Percentiles rank a stretch among this genome's conserved stretches.
Evolutionary conservation across 2,329 filamentous ascomycete species (phyloP).

Genomic region (Drechslerella dactyloides): DNA sequence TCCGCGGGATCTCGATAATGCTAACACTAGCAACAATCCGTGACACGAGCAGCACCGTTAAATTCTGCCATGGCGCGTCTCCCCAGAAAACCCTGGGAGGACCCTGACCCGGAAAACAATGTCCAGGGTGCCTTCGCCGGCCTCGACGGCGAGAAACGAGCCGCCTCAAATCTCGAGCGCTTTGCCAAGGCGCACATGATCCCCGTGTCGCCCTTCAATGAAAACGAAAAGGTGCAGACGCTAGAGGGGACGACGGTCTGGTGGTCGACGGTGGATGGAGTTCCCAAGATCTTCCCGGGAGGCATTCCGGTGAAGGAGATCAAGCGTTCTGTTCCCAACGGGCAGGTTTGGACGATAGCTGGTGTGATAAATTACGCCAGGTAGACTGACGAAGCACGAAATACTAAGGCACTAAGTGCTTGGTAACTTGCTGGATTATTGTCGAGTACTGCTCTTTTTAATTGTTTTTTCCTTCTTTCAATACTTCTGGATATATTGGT

Average conservation of each 20-base stretch:
- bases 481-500: no score
- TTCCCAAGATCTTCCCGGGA: constrained; percentile 76
- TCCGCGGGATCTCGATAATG: no score
- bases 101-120: constrained; percentile 69
- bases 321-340: constrained; percentile 79
- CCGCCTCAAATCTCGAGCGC: constrained; percentile 73
- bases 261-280: constrained; percentile 74
- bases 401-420: no score
- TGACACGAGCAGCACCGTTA: constrained; percentile 79
- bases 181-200: constrained; percentile 91
- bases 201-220: constrained; percentile 73
- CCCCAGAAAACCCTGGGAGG: constrained; percentile 85
- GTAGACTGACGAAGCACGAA: constrained; percentile 5
- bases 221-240: constrained; percentile 69
- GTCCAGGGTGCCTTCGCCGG: constrained; percentile 73
- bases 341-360: constrained; percentile 72
- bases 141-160: constrained; percentile 74
- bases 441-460: no score
- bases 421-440: no score
- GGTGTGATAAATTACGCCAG: constrained; percentile 65
- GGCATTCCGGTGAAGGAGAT: constrained; percentile 77
- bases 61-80: constrained; percentile 80
- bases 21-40: no score
- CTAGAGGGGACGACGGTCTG: constrained; percentile 74
- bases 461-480: no score